A percentile compares a stretch with the other conserved stretches of the same genome.
Evolutionary conservation across 352 stramenopile species (phyloP).

Genomic region (Phytophthora macrochlamydospora): DNA sequence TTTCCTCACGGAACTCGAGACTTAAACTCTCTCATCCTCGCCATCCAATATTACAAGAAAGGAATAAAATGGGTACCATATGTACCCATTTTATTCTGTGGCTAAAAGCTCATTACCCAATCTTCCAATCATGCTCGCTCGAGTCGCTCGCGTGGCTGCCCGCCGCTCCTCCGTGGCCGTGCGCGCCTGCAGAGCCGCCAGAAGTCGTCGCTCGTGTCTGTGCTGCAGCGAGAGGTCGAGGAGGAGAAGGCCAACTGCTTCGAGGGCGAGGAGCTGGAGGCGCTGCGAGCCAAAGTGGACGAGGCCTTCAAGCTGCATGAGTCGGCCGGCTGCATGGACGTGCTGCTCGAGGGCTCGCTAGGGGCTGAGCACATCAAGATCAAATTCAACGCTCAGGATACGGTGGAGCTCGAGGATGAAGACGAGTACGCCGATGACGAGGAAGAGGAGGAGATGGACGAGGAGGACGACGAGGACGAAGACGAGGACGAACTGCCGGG

Average conservation of each 20-base stretch:
- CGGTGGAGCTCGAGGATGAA: slow-evolving; percentile 71
- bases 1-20: slow-evolving; percentile 35
- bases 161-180: slow-evolving; percentile 36
- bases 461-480: slow-evolving; percentile 42
- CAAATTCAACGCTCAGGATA: slow-evolving; percentile 83
- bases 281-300: slow-evolving; percentile 70
- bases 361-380: slow-evolving; percentile 66
- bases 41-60: slow-evolving; percentile 10
- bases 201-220: slow-evolving; percentile 41
- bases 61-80: too few relatives aligned
- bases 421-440: slow-evolving; percentile 61
- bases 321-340: slow-evolving; percentile 62
- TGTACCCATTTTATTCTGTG: slow-evolving; percentile 8
- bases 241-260: slow-evolving; percentile 89
- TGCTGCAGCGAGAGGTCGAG: slow-evolving; percentile 67
- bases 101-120: slow-evolving; percentile 18
- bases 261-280: slow-evolving; percentile 71
- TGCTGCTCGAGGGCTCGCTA: slow-evolving; percentile 62
- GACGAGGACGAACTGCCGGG: slow-evolving; percentile 74
- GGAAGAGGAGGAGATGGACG: slow-evolving; percentile 40
- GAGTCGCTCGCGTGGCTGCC: slow-evolving; percentile 36
- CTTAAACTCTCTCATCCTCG: slow-evolving; percentile 29
- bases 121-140: slow-evolving; percentile 50
- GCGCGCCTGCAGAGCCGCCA: slow-evolving; percentile 52
- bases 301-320: slow-evolving; percentile 73